Evolutionary conservation across 805 yeast species (phyloP).

Genomic region (Wickerhamiella bombiphila): DNA sequence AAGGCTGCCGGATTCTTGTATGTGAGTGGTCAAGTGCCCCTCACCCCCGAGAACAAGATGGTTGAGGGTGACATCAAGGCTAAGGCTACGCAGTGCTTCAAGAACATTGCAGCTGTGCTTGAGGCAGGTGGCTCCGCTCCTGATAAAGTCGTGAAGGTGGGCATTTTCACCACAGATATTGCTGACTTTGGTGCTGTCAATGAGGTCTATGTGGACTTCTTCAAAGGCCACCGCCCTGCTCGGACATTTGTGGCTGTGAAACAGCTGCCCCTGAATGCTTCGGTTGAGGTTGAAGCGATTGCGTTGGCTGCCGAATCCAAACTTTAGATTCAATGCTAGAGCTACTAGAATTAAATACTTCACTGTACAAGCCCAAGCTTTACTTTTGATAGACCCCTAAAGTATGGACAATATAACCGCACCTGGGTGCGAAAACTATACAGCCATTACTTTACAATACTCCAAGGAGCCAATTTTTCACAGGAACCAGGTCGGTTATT

Average conservation of each 20-base stretch:
- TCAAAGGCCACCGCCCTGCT: constrained; percentile 46
- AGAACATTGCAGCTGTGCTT: constrained; percentile 42
- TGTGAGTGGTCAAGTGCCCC: constrained; percentile 92
- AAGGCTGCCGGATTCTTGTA: constrained; percentile 78
- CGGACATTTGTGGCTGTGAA: constrained; percentile 96
- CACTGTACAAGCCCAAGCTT: background rate
- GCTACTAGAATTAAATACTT: too few species aligned
- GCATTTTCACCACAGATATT: constrained; percentile 85
- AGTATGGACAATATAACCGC: background rate
- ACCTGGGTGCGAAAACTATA: too few species aligned
- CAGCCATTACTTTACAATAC: too few species aligned
- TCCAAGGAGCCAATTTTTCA: too few species aligned
- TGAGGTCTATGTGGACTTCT: constrained; percentile 50
- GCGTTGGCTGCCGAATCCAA: constrained; percentile 42
- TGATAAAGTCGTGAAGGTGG: constrained; percentile 75
- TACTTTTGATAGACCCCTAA: background rate
- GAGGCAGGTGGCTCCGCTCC: constrained; percentile 75
- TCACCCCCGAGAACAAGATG: constrained; percentile 63
- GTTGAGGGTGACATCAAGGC: constrained; percentile 55
- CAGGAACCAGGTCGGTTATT: too few species aligned
- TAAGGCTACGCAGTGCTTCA: constrained; percentile 28
- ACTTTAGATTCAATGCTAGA: background rate
- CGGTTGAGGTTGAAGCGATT: constrained; percentile 80
- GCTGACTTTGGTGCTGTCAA: constrained; percentile 72
- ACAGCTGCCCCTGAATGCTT: constrained; percentile 76